phyloP scores from a whole-genome alignment of 306 rosid species.

The Lithocarpus polystachyus region DNA sequence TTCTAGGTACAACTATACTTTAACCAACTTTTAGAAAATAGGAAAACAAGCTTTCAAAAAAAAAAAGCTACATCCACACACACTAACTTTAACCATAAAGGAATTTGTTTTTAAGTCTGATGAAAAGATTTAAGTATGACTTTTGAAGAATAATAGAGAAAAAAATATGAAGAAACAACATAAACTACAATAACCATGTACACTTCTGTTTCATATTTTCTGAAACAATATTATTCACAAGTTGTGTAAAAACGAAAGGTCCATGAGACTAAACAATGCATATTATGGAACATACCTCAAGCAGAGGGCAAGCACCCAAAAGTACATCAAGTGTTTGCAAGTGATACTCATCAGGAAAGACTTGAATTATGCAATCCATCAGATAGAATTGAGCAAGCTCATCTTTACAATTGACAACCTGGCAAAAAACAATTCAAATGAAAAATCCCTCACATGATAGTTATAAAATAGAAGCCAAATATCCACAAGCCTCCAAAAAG shows the following conservation, averaged over 20 bases:
- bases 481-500: neutral
- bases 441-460: constrained; percentile 1
- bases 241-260: neutral
- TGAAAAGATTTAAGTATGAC: no score
- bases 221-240: no score
- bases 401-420: constrained; percentile 98
- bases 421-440: constrained; percentile 23
- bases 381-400: constrained; percentile 89
- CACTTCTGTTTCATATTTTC: neutral
- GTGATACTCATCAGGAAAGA: constrained; percentile 96
- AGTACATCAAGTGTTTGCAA: constrained; percentile 90
- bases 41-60: no score
- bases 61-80: no score
- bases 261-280: neutral
- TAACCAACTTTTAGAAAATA: no score
- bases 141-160: no score
- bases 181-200: neutral
- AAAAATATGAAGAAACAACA: no score
- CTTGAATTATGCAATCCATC: constrained; percentile 99
- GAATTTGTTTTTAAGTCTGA: no score
- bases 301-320: constrained; percentile 96
- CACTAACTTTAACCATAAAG: no score
- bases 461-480: constrained; percentile 12
- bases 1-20: no score
- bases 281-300: constrained; percentile 59